Conservation (phyloP, 2,329 filamentous ascomycete species). For the Byssothecium circinans region DNA sequence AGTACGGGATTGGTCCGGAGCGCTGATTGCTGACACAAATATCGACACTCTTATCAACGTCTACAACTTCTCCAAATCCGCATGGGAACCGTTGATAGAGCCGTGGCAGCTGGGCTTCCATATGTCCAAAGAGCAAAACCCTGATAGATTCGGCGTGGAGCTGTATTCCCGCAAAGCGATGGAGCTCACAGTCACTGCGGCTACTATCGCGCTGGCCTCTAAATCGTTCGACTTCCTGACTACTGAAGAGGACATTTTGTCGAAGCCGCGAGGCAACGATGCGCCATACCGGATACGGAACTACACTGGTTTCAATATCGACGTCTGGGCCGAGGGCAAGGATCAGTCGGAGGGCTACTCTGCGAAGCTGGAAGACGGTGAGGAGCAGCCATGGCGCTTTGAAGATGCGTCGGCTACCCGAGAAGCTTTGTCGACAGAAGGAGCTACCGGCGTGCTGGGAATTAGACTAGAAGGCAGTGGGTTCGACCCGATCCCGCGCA, state of each 20-base stretch:
- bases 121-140: constrained; percentile 74
- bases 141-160: constrained; percentile 78
- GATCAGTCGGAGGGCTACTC: constrained; percentile 72
- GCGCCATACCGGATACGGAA: constrained; percentile 93
- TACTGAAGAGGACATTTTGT: constrained; percentile 85
- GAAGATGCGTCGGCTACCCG: constrained; percentile 96
- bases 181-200: constrained; percentile 89
- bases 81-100: constrained; percentile 95
- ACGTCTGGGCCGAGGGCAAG: constrained; percentile 72
- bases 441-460: constrained; percentile 74
- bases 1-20: constrained; percentile 88
- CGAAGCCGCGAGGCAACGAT: constrained; percentile 88
- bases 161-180: constrained; percentile 86
- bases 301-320: constrained; percentile 89
- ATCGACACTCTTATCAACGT: constrained; percentile 95
- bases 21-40: constrained; percentile 82
- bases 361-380: constrained; percentile 79
- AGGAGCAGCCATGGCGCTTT: constrained; percentile 93
- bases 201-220: constrained; percentile 87
- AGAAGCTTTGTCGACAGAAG: constrained; percentile 86
- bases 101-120: constrained; percentile 96
- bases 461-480: constrained; percentile 89
- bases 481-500: constrained; percentile 86
- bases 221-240: constrained; percentile 92
- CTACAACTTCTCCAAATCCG: constrained; percentile 98